These are phyloP conservation scores for Blumeria graminis DNA, from an alignment of 2,329 filamentous ascomycete species.

Conservation along the genomic window DNA sequence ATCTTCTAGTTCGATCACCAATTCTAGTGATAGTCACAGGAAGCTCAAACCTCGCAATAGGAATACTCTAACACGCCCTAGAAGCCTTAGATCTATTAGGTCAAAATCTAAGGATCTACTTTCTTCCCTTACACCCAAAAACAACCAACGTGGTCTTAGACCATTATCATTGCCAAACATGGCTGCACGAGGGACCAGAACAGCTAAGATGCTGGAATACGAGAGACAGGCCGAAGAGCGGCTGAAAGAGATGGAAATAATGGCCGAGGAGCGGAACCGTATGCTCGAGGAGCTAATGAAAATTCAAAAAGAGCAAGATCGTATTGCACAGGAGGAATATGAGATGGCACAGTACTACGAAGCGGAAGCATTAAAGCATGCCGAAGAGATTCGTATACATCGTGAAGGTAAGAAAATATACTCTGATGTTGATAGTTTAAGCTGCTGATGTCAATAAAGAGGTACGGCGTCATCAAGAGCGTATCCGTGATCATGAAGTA, in stretches of 20 bases:
- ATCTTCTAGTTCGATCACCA: too few species aligned
- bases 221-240: constrained; percentile 14
- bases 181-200: constrained; percentile 11
- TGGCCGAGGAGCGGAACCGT: constrained; percentile 11
- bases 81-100: too few species aligned
- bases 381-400: constrained; percentile 13
- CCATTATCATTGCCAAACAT: constrained; percentile 1
- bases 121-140: too few species aligned
- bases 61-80: too few species aligned
- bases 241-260: constrained; percentile 10
- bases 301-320: constrained; percentile 10
- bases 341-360: constrained; percentile 15
- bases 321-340: constrained; percentile 14
- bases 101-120: too few species aligned
- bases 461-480: constrained; percentile 12
- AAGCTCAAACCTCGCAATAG: too few species aligned
- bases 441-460: constrained; percentile 5
- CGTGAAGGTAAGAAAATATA: constrained; percentile 8
- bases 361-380: constrained; percentile 13
- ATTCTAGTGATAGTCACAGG: too few species aligned
- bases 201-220: constrained; percentile 13
- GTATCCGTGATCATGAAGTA: constrained; percentile 8
- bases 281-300: constrained; percentile 9
- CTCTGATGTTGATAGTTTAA: neutral
- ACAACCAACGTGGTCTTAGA: too few species aligned